A percentile compares a stretch with the other conserved stretches of the same genome.
Evolutionary conservation across 805 yeast genomes (phyloP).

Genomic region (Ogataea henricii): DNA sequence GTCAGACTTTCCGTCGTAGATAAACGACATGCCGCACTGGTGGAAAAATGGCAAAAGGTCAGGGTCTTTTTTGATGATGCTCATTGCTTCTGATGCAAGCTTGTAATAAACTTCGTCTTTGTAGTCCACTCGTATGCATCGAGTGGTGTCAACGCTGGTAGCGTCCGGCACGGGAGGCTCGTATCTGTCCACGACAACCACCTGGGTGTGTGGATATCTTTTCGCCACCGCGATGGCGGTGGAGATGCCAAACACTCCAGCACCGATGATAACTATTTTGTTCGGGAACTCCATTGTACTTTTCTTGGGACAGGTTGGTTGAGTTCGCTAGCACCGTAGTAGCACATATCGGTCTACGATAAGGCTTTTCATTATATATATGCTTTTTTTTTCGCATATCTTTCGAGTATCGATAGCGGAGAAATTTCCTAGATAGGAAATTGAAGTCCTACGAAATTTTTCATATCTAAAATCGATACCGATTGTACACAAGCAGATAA

Average conservation of each 20-base stretch:
- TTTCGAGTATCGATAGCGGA: background rate
- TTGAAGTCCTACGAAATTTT: background rate
- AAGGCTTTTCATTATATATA: no score
- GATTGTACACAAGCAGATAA: background rate
- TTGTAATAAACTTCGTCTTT: constrained; percentile 22
- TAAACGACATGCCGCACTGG: constrained; percentile 27
- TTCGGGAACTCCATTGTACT: constrained; percentile 15
- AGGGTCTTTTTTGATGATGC: constrained; percentile 24
- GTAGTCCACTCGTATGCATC: constrained; percentile 30
- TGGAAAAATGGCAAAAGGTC: constrained; percentile 27
- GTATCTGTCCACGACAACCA: constrained; percentile 27
- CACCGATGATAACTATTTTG: constrained; percentile 42
- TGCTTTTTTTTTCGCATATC: background rate
- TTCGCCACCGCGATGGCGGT: constrained; percentile 37
- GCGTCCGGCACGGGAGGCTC: constrained; percentile 33
- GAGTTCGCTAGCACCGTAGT: no score
- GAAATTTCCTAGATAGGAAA: background rate
- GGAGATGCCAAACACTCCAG: constrained; percentile 54
- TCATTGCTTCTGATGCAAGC: constrained; percentile 26
- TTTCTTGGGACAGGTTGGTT: no score
- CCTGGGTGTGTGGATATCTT: constrained; percentile 20
- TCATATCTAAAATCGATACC: background rate
- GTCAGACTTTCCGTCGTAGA: constrained; percentile 28
- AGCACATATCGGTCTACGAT: no score
- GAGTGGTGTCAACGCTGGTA: constrained; percentile 30